Evolutionary conservation across 2,329 filamentous ascomycete genomes (phyloP).

Genomic region (Hypoxylon sp.): DNA sequence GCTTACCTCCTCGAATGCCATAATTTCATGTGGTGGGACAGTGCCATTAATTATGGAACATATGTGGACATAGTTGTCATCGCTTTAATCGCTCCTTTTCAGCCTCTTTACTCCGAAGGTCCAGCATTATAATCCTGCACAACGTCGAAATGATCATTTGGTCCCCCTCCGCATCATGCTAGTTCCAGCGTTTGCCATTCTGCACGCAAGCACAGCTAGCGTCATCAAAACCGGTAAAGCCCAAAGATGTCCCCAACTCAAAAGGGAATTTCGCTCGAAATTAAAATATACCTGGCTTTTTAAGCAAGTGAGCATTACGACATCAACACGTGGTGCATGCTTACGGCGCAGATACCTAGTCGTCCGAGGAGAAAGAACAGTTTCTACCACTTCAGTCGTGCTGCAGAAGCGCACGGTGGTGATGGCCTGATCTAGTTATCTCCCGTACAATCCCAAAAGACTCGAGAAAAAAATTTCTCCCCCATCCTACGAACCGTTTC

Average conservation of each 20-base stretch:
- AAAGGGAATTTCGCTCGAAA: conserved; percentile 16
- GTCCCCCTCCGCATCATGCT: conserved; percentile 29
- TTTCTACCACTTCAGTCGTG: conserved; percentile 16
- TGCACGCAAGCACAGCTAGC: conserved; percentile 34
- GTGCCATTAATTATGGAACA: conserved; percentile 8
- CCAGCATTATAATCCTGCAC: conserved; percentile 40
- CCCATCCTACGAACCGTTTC: conserved; percentile 17
- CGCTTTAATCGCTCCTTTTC: conserved; percentile 21
- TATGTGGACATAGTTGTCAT: conserved; percentile 5
- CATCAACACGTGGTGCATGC: conserved; percentile 40
- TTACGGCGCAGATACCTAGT: conserved; percentile 19
- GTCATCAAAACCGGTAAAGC: conserved; percentile 26
- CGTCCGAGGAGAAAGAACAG: conserved; percentile 11
- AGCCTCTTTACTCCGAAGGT: conserved; percentile 21
- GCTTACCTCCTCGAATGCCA: conserved; percentile 14
- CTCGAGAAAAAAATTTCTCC: conserved; percentile 16
- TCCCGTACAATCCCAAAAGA: conserved; percentile 8
- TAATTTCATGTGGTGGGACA: conserved; percentile 33
- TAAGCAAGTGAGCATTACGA: conserved; percentile 36
- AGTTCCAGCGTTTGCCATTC: conserved; percentile 21
- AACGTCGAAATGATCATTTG: conserved; percentile 15
- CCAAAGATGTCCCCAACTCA: conserved; percentile 13
- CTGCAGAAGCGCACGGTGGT: conserved; percentile 20
- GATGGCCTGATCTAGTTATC: conserved; percentile 24
- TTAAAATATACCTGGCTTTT: conserved; percentile 11